phyloP scores from a whole-genome alignment of 768 basidiomycete genomes.

The Pleurotus cornucopiae region DNA sequence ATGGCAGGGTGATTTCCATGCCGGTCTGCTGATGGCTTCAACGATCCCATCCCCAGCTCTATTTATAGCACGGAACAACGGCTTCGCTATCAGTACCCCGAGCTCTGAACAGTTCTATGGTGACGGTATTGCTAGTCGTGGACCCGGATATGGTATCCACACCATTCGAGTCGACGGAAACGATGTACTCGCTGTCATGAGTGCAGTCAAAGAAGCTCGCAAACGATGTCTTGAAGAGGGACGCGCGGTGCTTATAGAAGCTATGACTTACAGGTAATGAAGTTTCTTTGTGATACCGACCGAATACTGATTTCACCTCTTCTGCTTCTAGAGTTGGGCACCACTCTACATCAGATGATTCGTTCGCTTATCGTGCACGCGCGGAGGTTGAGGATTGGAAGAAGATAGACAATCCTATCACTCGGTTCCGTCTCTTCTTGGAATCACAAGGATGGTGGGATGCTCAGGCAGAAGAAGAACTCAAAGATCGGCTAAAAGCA shows the following conservation, averaged over 20 bases:
- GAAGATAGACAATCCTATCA: conserved; percentile 85
- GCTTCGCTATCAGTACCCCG: conserved; percentile 94
- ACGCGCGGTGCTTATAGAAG: conserved; percentile 81
- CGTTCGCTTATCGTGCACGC: conserved; percentile 86
- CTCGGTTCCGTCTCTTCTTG: conserved; percentile 81
- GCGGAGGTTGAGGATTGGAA: conserved; percentile 91
- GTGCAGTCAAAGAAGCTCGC: conserved; percentile 69
- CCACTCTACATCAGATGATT: conserved; percentile 94
- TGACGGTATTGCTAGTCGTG: conserved; percentile 89
- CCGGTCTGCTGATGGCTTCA: conserved; percentile 78
- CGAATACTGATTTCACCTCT: not conserved
- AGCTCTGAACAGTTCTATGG: conserved; percentile 86
- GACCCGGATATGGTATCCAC: conserved; percentile 89
- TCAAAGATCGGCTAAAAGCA: conserved; percentile 63
- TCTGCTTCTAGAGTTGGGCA: conserved; percentile 68
- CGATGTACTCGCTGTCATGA: conserved; percentile 81
- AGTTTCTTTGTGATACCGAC: too few species aligned
- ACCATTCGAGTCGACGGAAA: conserved; percentile 94
- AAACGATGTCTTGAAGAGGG: conserved; percentile 70
- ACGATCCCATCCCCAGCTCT: conserved; percentile 72
- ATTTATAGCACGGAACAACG: conserved; percentile 79
- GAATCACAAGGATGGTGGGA: conserved; percentile 86
- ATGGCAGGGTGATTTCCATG: conserved; percentile 73
- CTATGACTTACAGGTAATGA: conserved; percentile 77
- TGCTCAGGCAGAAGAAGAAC: conserved; percentile 63